These are phyloP conservation scores for Melaleuca quinquenervia DNA, from an alignment of 345 rosid species.

Conservation along the genomic window DNA sequence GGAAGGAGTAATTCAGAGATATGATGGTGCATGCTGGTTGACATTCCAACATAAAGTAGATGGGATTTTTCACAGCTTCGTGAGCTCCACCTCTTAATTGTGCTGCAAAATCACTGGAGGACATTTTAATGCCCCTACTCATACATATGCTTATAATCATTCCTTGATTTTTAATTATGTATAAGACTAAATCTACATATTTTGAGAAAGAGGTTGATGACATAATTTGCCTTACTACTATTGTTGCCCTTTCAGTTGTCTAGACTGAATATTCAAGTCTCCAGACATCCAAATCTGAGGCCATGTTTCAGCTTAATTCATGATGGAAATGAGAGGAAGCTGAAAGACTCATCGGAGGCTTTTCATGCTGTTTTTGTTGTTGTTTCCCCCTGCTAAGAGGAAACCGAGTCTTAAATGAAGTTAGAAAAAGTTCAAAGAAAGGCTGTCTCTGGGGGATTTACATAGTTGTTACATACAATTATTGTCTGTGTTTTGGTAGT, in stretches of 20 bases:
- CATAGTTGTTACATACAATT: not conserved
- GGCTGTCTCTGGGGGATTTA: not conserved
- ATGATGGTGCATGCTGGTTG: not conserved
- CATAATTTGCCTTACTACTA: not conserved
- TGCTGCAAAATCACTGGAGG: not conserved
- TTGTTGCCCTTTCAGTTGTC: not conserved
- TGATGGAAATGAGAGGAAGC: not conserved
- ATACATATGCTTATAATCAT: not conserved
- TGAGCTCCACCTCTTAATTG: not conserved
- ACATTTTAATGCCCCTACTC: not conserved
- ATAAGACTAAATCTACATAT: not conserved
- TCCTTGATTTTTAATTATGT: not conserved
- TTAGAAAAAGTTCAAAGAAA: not conserved
- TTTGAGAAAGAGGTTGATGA: not conserved
- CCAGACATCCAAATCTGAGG: not conserved
- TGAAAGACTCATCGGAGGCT: not conserved
- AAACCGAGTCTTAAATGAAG: not conserved
- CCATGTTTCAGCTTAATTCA: not conserved
- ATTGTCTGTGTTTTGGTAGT: not conserved
- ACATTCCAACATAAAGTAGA: not conserved
- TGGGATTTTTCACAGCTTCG: not conserved
- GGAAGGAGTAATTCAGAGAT: not conserved
- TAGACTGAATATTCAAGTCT: not conserved
- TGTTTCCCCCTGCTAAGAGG: not conserved
- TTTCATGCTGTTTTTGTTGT: not conserved